Evolutionary conservation across 768 basidiomycete genomes (phyloP).

Genomic region (Rhizopogon vinicolor): DNA sequence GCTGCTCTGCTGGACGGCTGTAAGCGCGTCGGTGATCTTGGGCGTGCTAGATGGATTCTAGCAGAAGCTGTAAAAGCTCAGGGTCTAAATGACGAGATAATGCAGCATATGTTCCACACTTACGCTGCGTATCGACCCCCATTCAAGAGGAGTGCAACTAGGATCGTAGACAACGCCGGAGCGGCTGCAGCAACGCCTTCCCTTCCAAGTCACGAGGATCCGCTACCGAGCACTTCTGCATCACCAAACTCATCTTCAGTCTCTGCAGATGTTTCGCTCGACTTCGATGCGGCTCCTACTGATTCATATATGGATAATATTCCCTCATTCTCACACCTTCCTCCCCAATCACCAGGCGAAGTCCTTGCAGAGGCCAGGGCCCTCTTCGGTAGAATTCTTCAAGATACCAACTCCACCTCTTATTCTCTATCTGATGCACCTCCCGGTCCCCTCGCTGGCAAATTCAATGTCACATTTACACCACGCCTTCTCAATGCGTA

Average conservation of each 20-base stretch:
- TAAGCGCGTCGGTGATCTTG: conserved; percentile 81
- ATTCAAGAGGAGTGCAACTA: conserved; percentile 50
- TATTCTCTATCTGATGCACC: neutral
- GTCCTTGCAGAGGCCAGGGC: conserved; percentile 62
- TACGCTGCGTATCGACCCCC: conserved; percentile 80
- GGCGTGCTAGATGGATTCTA: conserved; percentile 83
- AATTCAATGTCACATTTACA: conserved; percentile 59
- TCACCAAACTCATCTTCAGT: conserved; percentile 1
- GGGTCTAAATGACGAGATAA: conserved; percentile 56
- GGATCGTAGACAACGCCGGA: conserved; percentile 28
- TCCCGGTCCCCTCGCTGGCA: conserved; percentile 18
- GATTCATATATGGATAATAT: conserved; percentile 1
- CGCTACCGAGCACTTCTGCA: conserved; percentile 1
- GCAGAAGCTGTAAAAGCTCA: conserved; percentile 57
- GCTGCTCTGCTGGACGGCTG: conserved; percentile 85
- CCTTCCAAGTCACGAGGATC: neutral
- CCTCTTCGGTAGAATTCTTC: conserved; percentile 60
- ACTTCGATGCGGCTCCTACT: neutral
- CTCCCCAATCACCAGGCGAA: conserved; percentile 71
- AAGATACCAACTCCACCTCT: conserved; percentile 27
- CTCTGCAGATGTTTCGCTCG: neutral
- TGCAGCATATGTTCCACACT: conserved; percentile 83
- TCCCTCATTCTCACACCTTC: conserved; percentile 42
- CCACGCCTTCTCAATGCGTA: conserved; percentile 75
- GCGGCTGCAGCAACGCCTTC: conserved; percentile 5